Evolutionary conservation across 2,329 filamentous ascomycete genomes (phyloP), one percentile per base, ranked within the genome.

Genomic region (Penicillium digitatum): DNA sequence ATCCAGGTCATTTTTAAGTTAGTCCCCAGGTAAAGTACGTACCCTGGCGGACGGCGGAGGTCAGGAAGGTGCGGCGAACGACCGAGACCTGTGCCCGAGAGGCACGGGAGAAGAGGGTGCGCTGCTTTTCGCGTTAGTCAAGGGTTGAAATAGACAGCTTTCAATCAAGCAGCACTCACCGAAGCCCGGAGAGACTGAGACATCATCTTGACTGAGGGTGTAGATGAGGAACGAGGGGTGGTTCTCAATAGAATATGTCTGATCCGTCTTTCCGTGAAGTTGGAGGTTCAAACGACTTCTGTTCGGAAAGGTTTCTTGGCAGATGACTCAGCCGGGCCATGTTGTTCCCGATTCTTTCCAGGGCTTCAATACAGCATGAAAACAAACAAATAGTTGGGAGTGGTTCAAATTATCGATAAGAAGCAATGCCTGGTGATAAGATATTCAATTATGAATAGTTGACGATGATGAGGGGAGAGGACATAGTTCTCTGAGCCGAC

Each of bases 11-110:
- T 43, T 39, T 44, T 29, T 10, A 50, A 58, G 59, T 61, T 69
- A 50, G 8, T 18, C 16, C 26, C 32, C 14, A 20, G 18, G 38
- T 44, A 35, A n/a, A 47, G 69, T 66, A 76, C 74, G 71, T 80
- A 86, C 84, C 83, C 80, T 82, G 80, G 72, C 83, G 81, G 70
- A 81, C 76, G 66, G 81, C 79, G 62, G 84, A 81, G 63, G 81
- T 81, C 76, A 86, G 79, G 76, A 87, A 85, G 72, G 81, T 83
- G 72, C 85, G 82, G 74, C 81, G 81, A 70, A 80, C 75, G 66
- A 80, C 71, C 72, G 75, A 73, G 73, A 76, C 76, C 71, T 82
- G 81, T 71, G 81, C 81, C 71, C 81, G 80, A 74, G 79, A 78
- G 69, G 81, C 78, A 76, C 83, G 82, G 75, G 78, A 78, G 72